A percentile compares a stretch with the other conserved stretches of the same genome.
Evolutionary conservation across 2,329 filamentous ascomycete species (phyloP).

Genomic region (Penicillium sclerotigenum): DNA sequence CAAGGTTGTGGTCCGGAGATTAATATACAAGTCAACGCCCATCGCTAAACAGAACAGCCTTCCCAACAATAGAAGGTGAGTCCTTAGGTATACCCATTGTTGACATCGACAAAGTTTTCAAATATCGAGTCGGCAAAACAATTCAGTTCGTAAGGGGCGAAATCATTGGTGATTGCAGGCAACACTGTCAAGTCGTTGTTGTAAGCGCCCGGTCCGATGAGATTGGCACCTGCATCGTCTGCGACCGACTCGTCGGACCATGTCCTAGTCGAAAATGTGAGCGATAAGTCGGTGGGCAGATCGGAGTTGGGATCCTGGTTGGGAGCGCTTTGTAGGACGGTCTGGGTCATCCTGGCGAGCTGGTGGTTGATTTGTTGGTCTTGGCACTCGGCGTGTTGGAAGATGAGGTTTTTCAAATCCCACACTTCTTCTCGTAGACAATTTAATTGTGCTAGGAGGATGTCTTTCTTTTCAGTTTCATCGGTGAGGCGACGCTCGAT

Average conservation of each 20-base stretch:
- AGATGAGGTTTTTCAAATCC: constrained; percentile 21
- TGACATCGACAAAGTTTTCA: constrained; percentile 4
- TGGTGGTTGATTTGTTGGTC: constrained; percentile 20
- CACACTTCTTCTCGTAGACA: constrained; percentile 20
- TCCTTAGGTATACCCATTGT: constrained; percentile 1
- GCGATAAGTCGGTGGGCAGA: constrained; percentile 2
- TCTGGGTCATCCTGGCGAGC: constrained; percentile 17
- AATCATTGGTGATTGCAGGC: not conserved
- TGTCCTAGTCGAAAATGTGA: constrained; percentile 9
- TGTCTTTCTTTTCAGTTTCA: constrained; percentile 20
- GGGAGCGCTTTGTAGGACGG: not conserved
- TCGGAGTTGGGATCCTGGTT: not conserved
- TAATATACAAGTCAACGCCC: not conserved
- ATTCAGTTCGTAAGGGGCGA: not conserved
- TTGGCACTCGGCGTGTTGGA: constrained; percentile 20
- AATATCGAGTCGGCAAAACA: not conserved
- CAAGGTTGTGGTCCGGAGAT: not conserved
- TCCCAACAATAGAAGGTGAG: not conserved
- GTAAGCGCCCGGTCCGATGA: not conserved
- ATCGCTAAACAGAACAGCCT: not conserved
- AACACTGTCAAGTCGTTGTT: not conserved
- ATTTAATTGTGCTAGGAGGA: constrained; percentile 15
- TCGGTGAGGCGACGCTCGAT: constrained; percentile 14
- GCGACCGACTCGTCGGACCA: constrained; percentile 15
- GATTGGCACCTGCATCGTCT: not conserved